phyloP scores from a whole-genome alignment of 192 early-diverging fungal species.

The Entomortierella chlamydospora region DNA sequence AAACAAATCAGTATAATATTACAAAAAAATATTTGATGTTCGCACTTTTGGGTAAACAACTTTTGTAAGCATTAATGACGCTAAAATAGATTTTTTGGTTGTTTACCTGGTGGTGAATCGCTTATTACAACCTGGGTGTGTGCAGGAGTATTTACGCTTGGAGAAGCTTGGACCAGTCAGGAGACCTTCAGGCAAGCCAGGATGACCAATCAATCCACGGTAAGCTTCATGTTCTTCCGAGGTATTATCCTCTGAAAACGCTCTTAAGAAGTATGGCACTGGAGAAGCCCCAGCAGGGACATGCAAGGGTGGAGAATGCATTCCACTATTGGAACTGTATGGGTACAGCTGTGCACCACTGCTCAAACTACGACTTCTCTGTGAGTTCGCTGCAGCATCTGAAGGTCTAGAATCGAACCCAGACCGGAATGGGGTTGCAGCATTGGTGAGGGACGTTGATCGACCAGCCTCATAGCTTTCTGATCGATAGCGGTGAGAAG shows the following conservation, averaged over 20 bases:
- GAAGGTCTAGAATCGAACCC: slow-evolving; percentile 26
- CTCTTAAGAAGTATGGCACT: slow-evolving; percentile 36
- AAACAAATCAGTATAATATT: no score
- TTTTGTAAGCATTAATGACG: no score
- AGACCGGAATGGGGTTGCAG: slow-evolving; percentile 36
- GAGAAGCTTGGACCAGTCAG: slow-evolving; percentile 28
- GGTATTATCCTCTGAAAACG: slow-evolving; percentile 32
- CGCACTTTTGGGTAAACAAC: no score
- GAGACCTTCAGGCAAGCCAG: slow-evolving; percentile 33
- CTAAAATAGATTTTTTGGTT: no score
- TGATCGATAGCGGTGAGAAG: slow-evolving; percentile 30
- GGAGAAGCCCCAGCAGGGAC: slow-evolving; percentile 10
- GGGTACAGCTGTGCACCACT: slow-evolving; percentile 46
- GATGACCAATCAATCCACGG: slow-evolving; percentile 23
- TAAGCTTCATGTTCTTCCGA: slow-evolving; percentile 36
- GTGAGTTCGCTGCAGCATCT: slow-evolving; percentile 32
- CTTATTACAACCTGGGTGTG: slow-evolving; percentile 74
- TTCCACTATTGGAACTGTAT: slow-evolving; percentile 8
- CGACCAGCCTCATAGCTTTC: slow-evolving; percentile 49
- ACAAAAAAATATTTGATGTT: no score
- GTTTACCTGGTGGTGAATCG: slow-evolving; percentile 80
- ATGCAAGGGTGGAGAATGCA: slow-evolving; percentile 4
- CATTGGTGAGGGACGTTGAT: slow-evolving; percentile 46
- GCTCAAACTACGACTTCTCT: slow-evolving; percentile 43
- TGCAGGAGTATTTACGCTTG: slow-evolving; percentile 82